Percentiles rank a stretch among this genome's conserved stretches.
These are phyloP conservation scores for Malassezia obtusa DNA, from an alignment of 1,284 basidiomycete genomes.

Conservation along the genomic window DNA sequence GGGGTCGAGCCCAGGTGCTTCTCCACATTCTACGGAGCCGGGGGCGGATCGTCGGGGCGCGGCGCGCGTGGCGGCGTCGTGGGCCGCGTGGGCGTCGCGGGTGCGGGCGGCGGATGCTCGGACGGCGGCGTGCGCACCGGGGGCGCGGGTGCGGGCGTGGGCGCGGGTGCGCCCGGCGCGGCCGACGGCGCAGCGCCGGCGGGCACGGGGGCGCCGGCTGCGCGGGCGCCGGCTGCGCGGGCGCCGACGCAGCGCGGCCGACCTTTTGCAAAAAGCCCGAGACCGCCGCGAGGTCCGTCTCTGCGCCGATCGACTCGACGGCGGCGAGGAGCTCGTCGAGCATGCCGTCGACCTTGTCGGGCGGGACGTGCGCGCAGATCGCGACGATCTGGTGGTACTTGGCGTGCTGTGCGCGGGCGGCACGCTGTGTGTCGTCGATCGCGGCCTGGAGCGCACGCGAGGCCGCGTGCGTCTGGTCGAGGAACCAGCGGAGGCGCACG, in stretches of 20 bases:
- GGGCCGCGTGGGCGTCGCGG: too few species aligned
- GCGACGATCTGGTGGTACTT: slow-evolving; percentile 84
- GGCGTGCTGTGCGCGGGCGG: slow-evolving; percentile 62
- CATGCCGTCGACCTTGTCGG: slow-evolving; percentile 81
- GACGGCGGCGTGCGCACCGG: background rate
- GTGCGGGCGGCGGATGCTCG: background rate
- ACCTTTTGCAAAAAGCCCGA: slow-evolving; percentile 68
- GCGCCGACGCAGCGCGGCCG: slow-evolving; percentile 7
- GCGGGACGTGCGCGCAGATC: slow-evolving; percentile 72
- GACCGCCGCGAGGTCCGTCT: slow-evolving; percentile 67
- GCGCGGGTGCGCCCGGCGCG: background rate
- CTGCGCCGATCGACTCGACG: slow-evolving; percentile 70
- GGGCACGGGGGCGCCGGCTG: background rate
- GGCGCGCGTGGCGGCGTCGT: too few species aligned
- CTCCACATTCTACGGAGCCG: background rate
- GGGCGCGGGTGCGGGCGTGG: background rate
- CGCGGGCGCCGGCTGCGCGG: background rate
- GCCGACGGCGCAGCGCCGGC: background rate
- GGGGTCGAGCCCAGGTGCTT: too few species aligned
- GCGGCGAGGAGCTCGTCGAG: slow-evolving; percentile 76
- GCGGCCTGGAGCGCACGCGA: slow-evolving; percentile 55
- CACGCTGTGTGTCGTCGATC: slow-evolving; percentile 66
- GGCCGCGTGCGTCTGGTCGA: slow-evolving; percentile 8
- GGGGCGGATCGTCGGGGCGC: background rate
- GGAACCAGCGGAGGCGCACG: slow-evolving; percentile 28